These are phyloP conservation scores for Kurtzmaniella fragi DNA, from an alignment of 805 yeast genomes.

Conservation along the genomic window DNA sequence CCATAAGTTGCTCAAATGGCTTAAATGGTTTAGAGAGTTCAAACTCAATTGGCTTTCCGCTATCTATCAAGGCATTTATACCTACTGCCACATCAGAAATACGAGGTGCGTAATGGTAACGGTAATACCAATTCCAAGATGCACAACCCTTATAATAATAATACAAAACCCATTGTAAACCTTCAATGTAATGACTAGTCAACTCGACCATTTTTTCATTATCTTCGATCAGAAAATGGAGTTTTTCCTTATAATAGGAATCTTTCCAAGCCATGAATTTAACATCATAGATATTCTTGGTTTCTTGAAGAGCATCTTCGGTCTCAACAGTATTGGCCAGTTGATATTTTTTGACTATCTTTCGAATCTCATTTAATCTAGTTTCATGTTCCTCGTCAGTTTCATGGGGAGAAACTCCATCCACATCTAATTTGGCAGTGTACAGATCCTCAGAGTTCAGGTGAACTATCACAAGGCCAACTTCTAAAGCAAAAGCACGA, in stretches of 20 bases:
- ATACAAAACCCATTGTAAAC: slow-evolving; percentile 92
- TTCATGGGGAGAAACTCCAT: slow-evolving; percentile 67
- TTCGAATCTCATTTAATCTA: slow-evolving; percentile 48
- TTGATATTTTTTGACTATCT: slow-evolving; percentile 59
- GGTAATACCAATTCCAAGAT: slow-evolving; percentile 95
- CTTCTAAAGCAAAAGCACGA: slow-evolving; percentile 58
- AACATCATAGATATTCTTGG: slow-evolving; percentile 59
- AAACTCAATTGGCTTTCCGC: slow-evolving; percentile 43
- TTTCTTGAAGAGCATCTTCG: slow-evolving; percentile 42
- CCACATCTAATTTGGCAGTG: slow-evolving; percentile 61
- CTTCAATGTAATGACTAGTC: slow-evolving; percentile 82
- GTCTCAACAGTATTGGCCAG: slow-evolving; percentile 59
- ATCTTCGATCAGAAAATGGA: slow-evolving; percentile 62
- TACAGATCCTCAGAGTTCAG: slow-evolving; percentile 53
- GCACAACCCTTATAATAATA: slow-evolving; percentile 89
- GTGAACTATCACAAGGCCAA: slow-evolving; percentile 63
- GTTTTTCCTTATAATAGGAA: slow-evolving; percentile 76
- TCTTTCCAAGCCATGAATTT: slow-evolving; percentile 83
- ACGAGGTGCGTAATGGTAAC: slow-evolving; percentile 90
- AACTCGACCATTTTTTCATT: slow-evolving; percentile 55
- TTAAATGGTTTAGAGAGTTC: slow-evolving; percentile 73
- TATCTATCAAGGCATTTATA: slow-evolving; percentile 45
- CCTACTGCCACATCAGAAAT: slow-evolving; percentile 82
- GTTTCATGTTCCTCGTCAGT: slow-evolving; percentile 58
- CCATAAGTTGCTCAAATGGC: slow-evolving; percentile 96